These are phyloP conservation scores for Linanthus parryae DNA, from an alignment of 148 eudicot species.

Conservation along the genomic window DNA sequence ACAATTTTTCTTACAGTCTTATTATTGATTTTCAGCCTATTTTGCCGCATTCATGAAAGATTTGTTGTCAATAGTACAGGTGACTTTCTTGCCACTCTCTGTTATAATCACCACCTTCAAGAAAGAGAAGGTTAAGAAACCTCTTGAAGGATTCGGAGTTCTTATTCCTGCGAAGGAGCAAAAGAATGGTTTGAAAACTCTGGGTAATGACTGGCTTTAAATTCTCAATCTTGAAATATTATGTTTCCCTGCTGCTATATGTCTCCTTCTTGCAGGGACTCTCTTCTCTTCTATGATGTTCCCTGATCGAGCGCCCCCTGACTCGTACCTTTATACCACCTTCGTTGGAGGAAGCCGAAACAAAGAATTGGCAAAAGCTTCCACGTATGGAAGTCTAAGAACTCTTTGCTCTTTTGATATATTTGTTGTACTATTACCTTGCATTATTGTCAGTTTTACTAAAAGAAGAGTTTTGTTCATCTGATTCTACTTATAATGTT, in stretches of 20 bases:
- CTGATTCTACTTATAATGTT: background rate
- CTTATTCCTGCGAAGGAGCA: constrained; percentile 91
- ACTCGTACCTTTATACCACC: constrained; percentile 79
- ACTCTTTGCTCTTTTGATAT: background rate
- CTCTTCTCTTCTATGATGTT: constrained; percentile 97
- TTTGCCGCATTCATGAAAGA: constrained; percentile 1
- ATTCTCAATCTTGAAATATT: constrained; percentile 2
- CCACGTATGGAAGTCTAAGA: constrained; percentile 39
- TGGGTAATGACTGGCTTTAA: constrained; percentile 42
- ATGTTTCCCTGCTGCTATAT: background rate
- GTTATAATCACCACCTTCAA: constrained; percentile 82
- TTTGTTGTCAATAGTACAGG: constrained; percentile 40
- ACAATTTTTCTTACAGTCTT: background rate
- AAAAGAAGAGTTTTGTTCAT: background rate
- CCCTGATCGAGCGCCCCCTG: constrained; percentile 90
- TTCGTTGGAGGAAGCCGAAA: constrained; percentile 96
- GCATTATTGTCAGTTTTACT: background rate
- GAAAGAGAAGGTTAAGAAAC: constrained; percentile 65
- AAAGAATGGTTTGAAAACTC: constrained; percentile 72
- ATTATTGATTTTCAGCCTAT: constrained; percentile 2
- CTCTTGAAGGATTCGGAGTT: constrained; percentile 97
- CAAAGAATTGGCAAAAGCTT: constrained; percentile 86
- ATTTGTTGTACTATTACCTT: background rate
- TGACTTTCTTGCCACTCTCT: constrained; percentile 71
- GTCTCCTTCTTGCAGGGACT: constrained; percentile 55